A percentile compares a stretch with the other conserved stretches of the same genome.
Evolutionary conservation across 2,329 filamentous ascomycete species (phyloP).

Genomic region (Hymenoscyphus infarciens): DNA sequence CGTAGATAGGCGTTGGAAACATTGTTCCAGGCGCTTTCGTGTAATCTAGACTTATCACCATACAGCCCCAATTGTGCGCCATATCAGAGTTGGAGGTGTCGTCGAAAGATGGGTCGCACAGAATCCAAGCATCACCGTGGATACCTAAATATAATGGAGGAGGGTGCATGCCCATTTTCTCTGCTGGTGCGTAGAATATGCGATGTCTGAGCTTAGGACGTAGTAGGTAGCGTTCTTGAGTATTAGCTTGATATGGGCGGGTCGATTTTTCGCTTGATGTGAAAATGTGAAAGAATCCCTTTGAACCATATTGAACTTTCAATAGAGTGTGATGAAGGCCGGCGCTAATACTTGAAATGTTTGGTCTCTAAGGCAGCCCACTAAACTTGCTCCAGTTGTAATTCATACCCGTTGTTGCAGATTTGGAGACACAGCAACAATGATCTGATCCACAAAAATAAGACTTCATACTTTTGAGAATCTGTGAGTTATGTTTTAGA

Average conservation of each 20-base stretch:
- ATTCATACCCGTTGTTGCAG: too few relatives aligned
- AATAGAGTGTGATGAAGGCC: too few relatives aligned
- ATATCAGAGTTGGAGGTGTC: constrained; percentile 45
- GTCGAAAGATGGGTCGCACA: constrained; percentile 42
- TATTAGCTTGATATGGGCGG: neutral
- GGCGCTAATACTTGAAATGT: too few relatives aligned
- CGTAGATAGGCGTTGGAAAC: constrained; percentile 44
- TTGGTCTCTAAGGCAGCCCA: too few relatives aligned
- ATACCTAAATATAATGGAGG: constrained; percentile 44
- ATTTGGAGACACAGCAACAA: too few relatives aligned
- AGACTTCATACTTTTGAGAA: too few relatives aligned
- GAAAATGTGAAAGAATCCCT: too few relatives aligned
- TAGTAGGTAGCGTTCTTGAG: constrained; percentile 8
- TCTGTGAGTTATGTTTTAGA: too few relatives aligned
- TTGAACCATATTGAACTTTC: too few relatives aligned
- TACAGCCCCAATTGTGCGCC: constrained; percentile 37
- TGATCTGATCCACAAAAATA: too few relatives aligned
- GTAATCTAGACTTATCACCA: constrained; percentile 49
- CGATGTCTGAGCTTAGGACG: constrained; percentile 27
- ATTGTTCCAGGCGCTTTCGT: constrained; percentile 43
- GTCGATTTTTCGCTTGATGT: too few relatives aligned
- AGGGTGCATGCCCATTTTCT: neutral
- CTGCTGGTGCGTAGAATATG: constrained; percentile 40
- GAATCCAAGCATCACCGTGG: constrained; percentile 49
- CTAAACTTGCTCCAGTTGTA: too few relatives aligned